Base-by-base conservation (phyloP, 73 alveolate genomes). In the Loxodes magnus region DNA sequence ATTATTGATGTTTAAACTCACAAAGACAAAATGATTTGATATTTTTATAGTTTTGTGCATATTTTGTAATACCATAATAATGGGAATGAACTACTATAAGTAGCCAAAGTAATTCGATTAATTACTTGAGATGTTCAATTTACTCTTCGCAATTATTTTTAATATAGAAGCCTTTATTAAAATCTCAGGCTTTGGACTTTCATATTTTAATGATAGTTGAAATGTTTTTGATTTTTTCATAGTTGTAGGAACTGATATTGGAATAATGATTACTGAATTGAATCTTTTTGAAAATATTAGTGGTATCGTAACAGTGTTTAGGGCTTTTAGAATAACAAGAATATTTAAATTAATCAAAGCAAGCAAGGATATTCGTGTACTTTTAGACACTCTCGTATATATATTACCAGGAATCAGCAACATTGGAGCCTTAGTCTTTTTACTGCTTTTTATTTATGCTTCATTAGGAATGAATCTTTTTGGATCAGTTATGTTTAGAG, bases 401-500 rank as follows among this genome's bases (percentile, higher is more conserved):
- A 76, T 74, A 12, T 51, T 76, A 3, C 94, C 98, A 5, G 81
- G 96, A 26, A 65, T 93, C 57, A 43, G 84, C 9, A 84, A 88
- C 76, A 98, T 88, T 1, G 67, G 81, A 34, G 54, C 89, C 12
- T 64, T 93, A 31, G 68, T 93, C 67, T 48, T 90, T 64, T 64
- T 93, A 16, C 58, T 90, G 9, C 76, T 71, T 64, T 92, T 88
- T 44, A 79, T 90, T 42, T 89, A 74, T 67, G 82, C 98, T 31
- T 67, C 87, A 26, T 73, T 90, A 12, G 99, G 97, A 2, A 87
- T 88, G 33, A 76, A 71, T 68, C 54, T 90, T 10, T 93, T 78
- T 82, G 63, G 64, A 25, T 38, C 53, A 31, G 63, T 55, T 17
- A 74, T 53, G 17, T 34, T 28, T n/a, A 76, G 81, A 30, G 51